A percentile compares a stretch with the other conserved stretches of the same genome.
These are phyloP conservation scores for Saccharum officinarum DNA, from an alignment of 176 grass and related monocot genomes.

Conservation along the genomic window DNA sequence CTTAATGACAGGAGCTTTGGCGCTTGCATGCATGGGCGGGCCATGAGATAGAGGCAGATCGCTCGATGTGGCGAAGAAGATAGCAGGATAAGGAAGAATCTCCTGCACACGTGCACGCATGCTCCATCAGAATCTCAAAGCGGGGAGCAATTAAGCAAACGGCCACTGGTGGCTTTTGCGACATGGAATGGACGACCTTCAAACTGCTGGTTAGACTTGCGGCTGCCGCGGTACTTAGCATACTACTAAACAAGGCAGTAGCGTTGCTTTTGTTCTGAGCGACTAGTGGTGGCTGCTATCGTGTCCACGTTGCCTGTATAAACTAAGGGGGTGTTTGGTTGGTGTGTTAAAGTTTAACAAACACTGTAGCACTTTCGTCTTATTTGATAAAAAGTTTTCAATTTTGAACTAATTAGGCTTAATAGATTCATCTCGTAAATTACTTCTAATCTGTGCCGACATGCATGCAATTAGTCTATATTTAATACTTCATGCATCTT, in stretches of 20 bases:
- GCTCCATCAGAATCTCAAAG: neutral
- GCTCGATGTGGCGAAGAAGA: too few species aligned
- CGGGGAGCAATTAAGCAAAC: slow-evolving; percentile 6
- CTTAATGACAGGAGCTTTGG: neutral
- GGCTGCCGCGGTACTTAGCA: neutral
- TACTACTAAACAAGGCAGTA: slow-evolving; percentile 2
- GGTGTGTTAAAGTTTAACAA: too few species aligned
- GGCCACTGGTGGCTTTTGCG: neutral
- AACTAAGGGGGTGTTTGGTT: too few species aligned
- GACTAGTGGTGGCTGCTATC: neutral
- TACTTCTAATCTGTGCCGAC: too few species aligned
- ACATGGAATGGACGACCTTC: neutral
- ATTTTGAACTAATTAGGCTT: too few species aligned
- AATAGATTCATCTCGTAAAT: too few species aligned
- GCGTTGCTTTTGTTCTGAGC: neutral
- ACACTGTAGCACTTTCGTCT: too few species aligned
- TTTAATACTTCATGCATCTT: too few species aligned
- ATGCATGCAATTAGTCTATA: too few species aligned
- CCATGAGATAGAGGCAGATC: neutral
- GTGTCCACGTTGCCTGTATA: neutral
- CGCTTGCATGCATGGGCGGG: neutral
- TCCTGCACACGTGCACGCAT: slow-evolving; percentile 19
- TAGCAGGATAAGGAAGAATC: slow-evolving; percentile 44
- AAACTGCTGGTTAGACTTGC: neutral
- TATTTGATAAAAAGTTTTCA: too few species aligned